Evolutionary conservation across 805 yeast species (phyloP), one percentile per base, ranked within the genome.

Genomic region (Grigorovia humatica): DNA sequence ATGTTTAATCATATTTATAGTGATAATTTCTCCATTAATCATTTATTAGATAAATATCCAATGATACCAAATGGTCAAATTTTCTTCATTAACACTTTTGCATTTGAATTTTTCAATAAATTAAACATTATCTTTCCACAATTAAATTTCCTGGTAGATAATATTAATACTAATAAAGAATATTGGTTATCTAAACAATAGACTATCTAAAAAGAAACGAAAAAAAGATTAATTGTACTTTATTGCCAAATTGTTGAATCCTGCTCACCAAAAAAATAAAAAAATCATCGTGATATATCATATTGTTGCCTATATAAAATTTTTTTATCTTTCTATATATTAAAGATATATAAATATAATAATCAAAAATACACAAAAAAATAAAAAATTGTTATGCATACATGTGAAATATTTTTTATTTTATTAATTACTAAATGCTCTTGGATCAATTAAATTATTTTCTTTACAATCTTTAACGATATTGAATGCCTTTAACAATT

Each of bases 401-500:
- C 6, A 23, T 23, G 27, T 23, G 27, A 23, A 23, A 4, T 23
- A 23, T 6, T 23, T 11, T 11, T 11, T 11, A 32, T 11, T 9
- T 38, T 38, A 38, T 38, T n/a, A 38, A 38, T 38, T 8, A 15
- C 8, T 15, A 38, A 38, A 38, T 15, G 42, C 42, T 38, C 42
- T 38, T 2, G 17, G 51, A 48, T 65, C 70, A 43, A 70, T 69
- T 43, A 63, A 51, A 6, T 74, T 72, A 7, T 63, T 67, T 53
- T 72, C 77, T 57, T 74, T 74, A 46, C 75, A 74, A 41, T 77
- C 83, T 61, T 80, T 81, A 46, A 91, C 96, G 52, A 82, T 83
- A 54, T 82, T 86, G 71, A 93, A 93, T 41, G 96, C 95, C 71
- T 93, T 93, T 61, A 93, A 71, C 66, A 93, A 77, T 70, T 93